Base-by-base conservation (phyloP, 108 stramenopile genomes). In the Cyclotella kingstonii region DNA sequence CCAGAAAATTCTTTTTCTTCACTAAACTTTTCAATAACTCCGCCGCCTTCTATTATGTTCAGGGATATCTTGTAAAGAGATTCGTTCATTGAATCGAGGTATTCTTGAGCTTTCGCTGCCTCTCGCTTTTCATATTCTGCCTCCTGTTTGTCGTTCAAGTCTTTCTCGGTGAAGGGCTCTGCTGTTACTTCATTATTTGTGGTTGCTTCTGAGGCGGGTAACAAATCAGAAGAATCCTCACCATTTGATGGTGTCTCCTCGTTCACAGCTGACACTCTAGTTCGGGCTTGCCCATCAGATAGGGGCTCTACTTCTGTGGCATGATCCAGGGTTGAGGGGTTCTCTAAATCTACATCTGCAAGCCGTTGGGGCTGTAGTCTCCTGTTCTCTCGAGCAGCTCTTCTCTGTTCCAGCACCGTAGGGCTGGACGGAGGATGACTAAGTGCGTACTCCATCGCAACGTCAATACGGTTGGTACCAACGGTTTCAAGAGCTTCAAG, bases 391-490 rank as follows among this genome's bases (percentile, higher is more conserved):
- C 73, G 58, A 15, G 44, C 59, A 18, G 60, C 59, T 36, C 73
- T 75, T 43, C 66, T 54, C 4, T 60, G 65, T 62, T 61, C 73
- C 18, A 63, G 57, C 17, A 66, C 67, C 5, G 49, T 54, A 21
- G 73, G 73, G 50, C 63, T 66, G 12, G 65, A 60, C 11, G 73
- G 73, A 23, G 73, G 73, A 43, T 66, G 60, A 29, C 86, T 45
- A 3, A 97, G 56, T 15, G 91, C 85, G 68, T 93, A 95, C 64
- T 97, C 94, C 91, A 95, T 93, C 0, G 87, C 94, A 25, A 94
- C 63, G 58, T 97, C 94, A 11, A 92, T 53, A 25, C 79, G 55
- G 54, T 94, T 94, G 10, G 84, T 76, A 50, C 86, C 59, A 11
- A 76, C 79, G 31, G 61, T 67, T 27, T 88, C 80, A 27, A 96